Conservation (phyloP, 2,329 filamentous ascomycete species). For the Alternaria sp. region DNA sequence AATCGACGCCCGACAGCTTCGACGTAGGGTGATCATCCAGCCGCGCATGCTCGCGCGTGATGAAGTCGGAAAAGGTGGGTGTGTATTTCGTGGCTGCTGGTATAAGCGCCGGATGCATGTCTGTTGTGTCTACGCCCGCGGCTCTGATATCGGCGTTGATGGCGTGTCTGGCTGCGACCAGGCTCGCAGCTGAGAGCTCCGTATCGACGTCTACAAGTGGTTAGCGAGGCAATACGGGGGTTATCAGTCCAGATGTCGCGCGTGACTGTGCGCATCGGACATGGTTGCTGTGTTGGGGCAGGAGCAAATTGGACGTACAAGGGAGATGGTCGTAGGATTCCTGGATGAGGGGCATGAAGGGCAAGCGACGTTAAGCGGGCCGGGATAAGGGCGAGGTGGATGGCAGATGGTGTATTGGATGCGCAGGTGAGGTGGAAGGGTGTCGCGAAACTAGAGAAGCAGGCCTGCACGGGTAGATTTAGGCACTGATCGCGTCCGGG, state of each 20-base stretch:
- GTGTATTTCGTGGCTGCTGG: conserved; percentile 52
- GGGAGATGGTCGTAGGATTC: conserved; percentile 80
- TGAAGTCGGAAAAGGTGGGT: conserved; percentile 68
- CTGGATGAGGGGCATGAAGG: conserved; percentile 69
- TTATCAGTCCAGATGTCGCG: neutral
- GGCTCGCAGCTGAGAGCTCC: conserved; percentile 68
- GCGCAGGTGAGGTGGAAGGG: conserved; percentile 7
- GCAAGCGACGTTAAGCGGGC: conserved; percentile 11
- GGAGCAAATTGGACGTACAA: conserved; percentile 61
- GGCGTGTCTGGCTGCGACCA: conserved; percentile 71
- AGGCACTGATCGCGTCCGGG: conserved; percentile 9
- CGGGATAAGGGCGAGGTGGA: neutral
- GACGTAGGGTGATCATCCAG: conserved; percentile 60
- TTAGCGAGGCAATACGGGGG: conserved; percentile 17
- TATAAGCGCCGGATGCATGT: conserved; percentile 66
- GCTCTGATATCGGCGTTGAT: conserved; percentile 66
- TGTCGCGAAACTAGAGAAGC: conserved; percentile 10
- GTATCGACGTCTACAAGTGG: conserved; percentile 75
- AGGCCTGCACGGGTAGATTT: conserved; percentile 14
- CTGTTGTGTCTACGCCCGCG: conserved; percentile 52
- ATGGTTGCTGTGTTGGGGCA: conserved; percentile 61
- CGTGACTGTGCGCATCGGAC: conserved; percentile 50
- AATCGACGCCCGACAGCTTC: conserved; percentile 70
- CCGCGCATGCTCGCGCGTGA: conserved; percentile 72
- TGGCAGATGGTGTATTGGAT: conserved; percentile 20